Base-by-base conservation (phyloP, 2,329 filamentous ascomycete species). In the Talaromyces pinophilus region DNA sequence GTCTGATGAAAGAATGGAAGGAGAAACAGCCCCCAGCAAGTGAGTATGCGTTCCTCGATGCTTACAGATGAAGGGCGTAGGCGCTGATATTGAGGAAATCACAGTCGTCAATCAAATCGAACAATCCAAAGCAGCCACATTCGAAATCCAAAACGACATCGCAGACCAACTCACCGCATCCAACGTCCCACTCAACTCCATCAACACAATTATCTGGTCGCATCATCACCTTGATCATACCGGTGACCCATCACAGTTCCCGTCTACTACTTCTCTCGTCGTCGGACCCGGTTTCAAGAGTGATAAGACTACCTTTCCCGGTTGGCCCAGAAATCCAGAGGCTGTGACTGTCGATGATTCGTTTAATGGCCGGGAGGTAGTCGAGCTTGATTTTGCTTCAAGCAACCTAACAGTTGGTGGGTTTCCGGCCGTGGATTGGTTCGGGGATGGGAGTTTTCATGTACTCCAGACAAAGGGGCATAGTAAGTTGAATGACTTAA, bases 371-470 rank as follows among this genome's bases (percentile, higher is more conserved):
- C 69, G 71, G 30, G 67, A 62, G n/a, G 35, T 72, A 2, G 59
- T 68, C 7, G 71, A 75, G 50, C 67, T 74, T 17, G 59, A 65
- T 38, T 70, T 69, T 46, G 30, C 67, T 10, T 30, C 44, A 38
- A 38, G 35, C 13, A 19, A 50, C 69, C 1, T 44, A 52, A 5
- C 5, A 13, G 69, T 78, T 33, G 80, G 80, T 3, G 68, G 72
- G 8, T 82, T 81, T 69, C 71, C 71, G 13, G 73, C 72, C 0
- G 25, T 68, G 30, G 85, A 88, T 71, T 87, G 82, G 70, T 87
- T 86, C 64, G 81, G 81, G 2, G 85, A 88, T 70, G 85, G 85
- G 0, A 81, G 77, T 25, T 85, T 88, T 69, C 87, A 86, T 70
- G 76, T 87, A 1, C 77, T 87, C 10, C 50, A 69, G 52, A 8